phyloP scores from a whole-genome alignment of 306 rosid species.

The Bauhinia variegata region DNA sequence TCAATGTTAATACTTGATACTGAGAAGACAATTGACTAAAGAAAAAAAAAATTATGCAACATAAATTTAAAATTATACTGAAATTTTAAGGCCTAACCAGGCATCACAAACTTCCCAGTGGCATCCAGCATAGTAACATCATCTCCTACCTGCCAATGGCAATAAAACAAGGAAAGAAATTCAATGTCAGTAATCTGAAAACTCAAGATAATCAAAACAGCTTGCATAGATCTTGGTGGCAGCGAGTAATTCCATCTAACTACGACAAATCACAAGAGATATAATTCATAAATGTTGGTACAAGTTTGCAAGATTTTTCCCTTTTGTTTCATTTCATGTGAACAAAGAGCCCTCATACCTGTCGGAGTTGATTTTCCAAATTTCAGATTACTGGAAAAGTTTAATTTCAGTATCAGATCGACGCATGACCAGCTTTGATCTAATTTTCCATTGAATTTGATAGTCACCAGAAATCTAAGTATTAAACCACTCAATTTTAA shows the following conservation, averaged over 20 bases:
- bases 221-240: neutral
- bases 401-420: too few species aligned
- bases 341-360: too few species aligned
- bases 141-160: slow-evolving; percentile 67
- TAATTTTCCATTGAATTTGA: too few species aligned
- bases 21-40: neutral
- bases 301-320: too few species aligned
- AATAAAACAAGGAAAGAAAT: slow-evolving; percentile 18
- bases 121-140: slow-evolving; percentile 85
- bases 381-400: too few species aligned
- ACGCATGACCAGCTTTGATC: too few species aligned
- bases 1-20: slow-evolving; percentile 1
- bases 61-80: neutral
- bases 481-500: too few species aligned
- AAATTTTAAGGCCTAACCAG: slow-evolving; percentile 58
- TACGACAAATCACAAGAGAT: neutral
- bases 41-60: neutral
- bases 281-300: too few species aligned
- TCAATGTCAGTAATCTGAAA: slow-evolving; percentile 25
- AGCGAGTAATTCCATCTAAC: too few species aligned
- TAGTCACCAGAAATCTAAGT: too few species aligned
- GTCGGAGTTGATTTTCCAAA: too few species aligned
- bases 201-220: neutral
- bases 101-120: slow-evolving; percentile 93
- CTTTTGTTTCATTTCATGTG: too few species aligned